Evolutionary conservation across 192 early-diverging fungal genomes (phyloP), one percentile per base, ranked within the genome.

Genomic region (Backusella macrospora): DNA sequence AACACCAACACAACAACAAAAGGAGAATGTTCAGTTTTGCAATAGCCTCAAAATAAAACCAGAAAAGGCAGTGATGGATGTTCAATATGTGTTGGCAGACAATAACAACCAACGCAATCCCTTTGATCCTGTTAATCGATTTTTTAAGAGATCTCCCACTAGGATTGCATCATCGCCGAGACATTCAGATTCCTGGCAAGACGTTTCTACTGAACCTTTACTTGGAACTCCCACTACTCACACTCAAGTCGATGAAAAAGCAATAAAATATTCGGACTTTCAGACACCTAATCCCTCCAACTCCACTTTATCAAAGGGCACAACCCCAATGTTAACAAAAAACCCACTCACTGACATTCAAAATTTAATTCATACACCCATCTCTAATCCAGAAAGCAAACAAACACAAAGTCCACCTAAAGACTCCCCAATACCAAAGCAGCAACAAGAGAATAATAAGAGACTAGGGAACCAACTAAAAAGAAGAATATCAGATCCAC

Each of bases 121-220:
- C 3, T 59, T 59, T 23, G 52, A 59, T 59, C 52, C 52, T 59
- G 52, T 12, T 4, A 59, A 59, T 59, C 21, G 52, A 10, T 10
- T 59, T 23, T 59, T 59, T 59, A 59, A 23, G 21, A 59, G 52
- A 59, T 59, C 52, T 10, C 52, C 52, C 8, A 59, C 14, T 12
- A 69, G 44, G 5, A 8, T 23, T n/a, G 12, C 47, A 43, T 29
- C 70, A n/a, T 43, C 70, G 1, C 70, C 70, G 1, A 43, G 38
- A 8, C 15, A 23, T 40, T 69, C 43, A 1, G 70, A 71, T 44
- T 71, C 70, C 13, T 40, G 26, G 14, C 70, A 71, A 21, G 48
- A 71, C 62, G 70, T 21, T 6, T 39, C 70, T 2, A 71, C 70
- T 39, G 52, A 71, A 12, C 52, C 70, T 10, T 10, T 62, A 13